Percentiles rank a stretch among this genome's conserved stretches.
These are phyloP conservation scores for Andrographis paniculata DNA, from an alignment of 305 asterid genomes.

Conservation along the genomic window DNA sequence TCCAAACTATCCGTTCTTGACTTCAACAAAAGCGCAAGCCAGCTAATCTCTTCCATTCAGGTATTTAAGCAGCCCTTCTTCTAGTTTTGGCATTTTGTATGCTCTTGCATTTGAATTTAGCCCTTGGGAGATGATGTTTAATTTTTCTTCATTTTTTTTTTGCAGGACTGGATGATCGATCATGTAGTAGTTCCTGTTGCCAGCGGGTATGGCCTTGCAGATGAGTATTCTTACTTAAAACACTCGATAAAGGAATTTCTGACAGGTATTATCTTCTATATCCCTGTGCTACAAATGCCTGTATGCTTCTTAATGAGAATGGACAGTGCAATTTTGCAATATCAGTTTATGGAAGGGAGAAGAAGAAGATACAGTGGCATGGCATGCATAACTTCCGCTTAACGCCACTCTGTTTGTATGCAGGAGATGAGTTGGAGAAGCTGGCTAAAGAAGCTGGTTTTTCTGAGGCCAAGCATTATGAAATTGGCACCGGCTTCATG, in stretches of 20 bases:
- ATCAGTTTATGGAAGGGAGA: too few species aligned
- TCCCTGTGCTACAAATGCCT: not conserved
- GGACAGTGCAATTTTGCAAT: too few species aligned
- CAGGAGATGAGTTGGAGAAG: slow-evolving; percentile 79
- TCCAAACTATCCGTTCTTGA: slow-evolving; percentile 69
- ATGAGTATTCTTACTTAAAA: slow-evolving; percentile 80
- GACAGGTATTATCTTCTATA: slow-evolving; percentile 43
- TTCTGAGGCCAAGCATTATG: slow-evolving; percentile 51
- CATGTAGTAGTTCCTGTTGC: slow-evolving; percentile 71
- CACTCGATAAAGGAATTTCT: slow-evolving; percentile 63
- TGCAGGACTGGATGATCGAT: slow-evolving; percentile 82
- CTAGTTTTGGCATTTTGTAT: not conserved
- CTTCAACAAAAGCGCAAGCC: slow-evolving; percentile 62
- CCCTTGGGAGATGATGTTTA: not conserved
- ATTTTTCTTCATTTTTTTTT: slow-evolving; percentile 10
- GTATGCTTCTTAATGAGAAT: not conserved
- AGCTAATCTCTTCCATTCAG: slow-evolving; percentile 50
- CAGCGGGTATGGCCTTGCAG: slow-evolving; percentile 50
- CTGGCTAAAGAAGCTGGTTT: slow-evolving; percentile 64
- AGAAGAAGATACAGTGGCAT: too few species aligned
- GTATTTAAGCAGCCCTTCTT: slow-evolving; percentile 21
- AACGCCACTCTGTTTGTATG: slow-evolving; percentile 7
- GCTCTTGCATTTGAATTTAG: not conserved
- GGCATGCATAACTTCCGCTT: not conserved
- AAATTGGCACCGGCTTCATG: slow-evolving; percentile 57